Evolutionary conservation across 2,329 filamentous ascomycete species (phyloP).

Genomic region (Fusarium brevicatenulatum): DNA sequence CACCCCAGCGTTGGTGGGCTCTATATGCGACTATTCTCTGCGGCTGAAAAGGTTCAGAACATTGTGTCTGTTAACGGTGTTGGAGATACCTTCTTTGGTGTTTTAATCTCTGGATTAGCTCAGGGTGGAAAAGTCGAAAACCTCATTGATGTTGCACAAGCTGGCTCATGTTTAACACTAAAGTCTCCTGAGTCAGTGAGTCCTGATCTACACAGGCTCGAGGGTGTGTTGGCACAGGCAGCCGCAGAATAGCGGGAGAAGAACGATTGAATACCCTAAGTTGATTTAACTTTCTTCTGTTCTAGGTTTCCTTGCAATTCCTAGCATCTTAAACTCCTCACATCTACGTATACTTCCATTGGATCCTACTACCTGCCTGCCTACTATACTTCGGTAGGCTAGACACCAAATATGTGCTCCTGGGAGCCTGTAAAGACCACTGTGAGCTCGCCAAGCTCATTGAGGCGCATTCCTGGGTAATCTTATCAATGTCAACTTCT

Average conservation of each 20-base stretch:
- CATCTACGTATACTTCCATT: neutral
- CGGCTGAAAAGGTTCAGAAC: constrained; percentile 73
- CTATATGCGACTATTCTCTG: constrained; percentile 80
- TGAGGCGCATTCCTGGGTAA: no score
- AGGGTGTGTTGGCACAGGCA: constrained; percentile 49
- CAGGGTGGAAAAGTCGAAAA: constrained; percentile 66
- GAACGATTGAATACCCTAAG: neutral
- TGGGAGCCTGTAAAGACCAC: neutral
- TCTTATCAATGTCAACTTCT: neutral
- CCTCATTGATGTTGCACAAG: constrained; percentile 82
- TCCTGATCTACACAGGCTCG: constrained; percentile 61
- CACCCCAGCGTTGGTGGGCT: constrained; percentile 74
- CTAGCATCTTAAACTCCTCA: neutral
- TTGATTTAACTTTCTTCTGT: neutral
- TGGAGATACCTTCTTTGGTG: constrained; percentile 91
- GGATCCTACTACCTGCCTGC: neutral
- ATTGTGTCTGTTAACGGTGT: constrained; percentile 93
- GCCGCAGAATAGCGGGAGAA: constrained; percentile 21
- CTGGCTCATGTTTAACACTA: constrained; percentile 81
- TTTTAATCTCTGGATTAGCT: constrained; percentile 81
- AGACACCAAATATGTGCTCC: neutral
- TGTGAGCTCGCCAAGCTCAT: neutral
- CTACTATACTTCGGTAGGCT: neutral
- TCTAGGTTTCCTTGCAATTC: neutral
- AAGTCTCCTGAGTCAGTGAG: constrained; percentile 80